Base-by-base conservation (phyloP, 805 yeast species). In the Metschnikowia arizonensis region DNA sequence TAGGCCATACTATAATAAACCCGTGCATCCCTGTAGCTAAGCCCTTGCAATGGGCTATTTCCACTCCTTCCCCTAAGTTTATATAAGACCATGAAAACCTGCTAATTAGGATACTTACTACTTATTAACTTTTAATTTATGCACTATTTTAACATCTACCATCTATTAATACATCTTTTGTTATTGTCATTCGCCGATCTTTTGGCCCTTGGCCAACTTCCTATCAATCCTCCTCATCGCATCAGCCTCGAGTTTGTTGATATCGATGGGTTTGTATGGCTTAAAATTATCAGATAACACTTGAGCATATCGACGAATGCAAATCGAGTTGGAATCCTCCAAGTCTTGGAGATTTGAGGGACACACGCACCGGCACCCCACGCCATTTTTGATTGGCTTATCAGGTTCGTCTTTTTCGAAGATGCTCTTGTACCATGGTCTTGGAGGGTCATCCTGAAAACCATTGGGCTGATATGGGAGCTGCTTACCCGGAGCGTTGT, bases 321-420 rank as follows among this genome's bases (percentile, higher is more conserved):
- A 83, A 28, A 76, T 68, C 6, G 74, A 67, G 1, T 69, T 66
- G 25, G 34, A 21, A 54, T 82, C 77, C 60, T 83, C 91, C 40
- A 80, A 69, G 48, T 82, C 90, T 23, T 53, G 47, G 42, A 61
- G 69, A 4, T 45, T 45, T 2, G 49, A 30, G 4, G 87, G 95
- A 65, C 98, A 90, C 50, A 76, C 73, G 63, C 98, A 90, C 33
- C 96, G 69, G 62, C 98, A 90, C 1, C 97, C 97, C 6, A 81
- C 81, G 1, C 95, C 78, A 42, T 63, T 58, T 6, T 60, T 63
- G 15, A 54, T 60, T 5, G 68, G 69, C 26, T 29, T 47, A 42
- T 68, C 67, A 3, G 69, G 66, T 4, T 40, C 38, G 2, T 14
- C 11, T 12, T 19, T 35, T 6, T 28, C 33, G 23, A 29, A 21